Evolutionary conservation across 192 early-diverging fungal species (phyloP).

Genomic region (Endogone sp.): DNA sequence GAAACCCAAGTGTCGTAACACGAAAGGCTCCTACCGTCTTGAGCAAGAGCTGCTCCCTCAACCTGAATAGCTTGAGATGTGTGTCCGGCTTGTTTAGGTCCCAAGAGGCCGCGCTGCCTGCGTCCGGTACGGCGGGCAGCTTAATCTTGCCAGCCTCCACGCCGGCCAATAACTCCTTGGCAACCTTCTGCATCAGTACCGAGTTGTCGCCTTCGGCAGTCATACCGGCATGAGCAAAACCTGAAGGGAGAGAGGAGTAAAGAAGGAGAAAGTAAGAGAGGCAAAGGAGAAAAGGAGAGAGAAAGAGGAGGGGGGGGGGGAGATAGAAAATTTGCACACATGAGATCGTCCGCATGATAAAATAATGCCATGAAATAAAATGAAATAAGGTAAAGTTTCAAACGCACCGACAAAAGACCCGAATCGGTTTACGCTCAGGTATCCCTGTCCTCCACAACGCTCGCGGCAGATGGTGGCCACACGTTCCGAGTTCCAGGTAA

Average conservation of each 20-base stretch:
- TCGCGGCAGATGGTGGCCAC: slow-evolving; percentile 67
- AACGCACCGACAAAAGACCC: slow-evolving; percentile 48
- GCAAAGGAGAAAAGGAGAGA: background rate
- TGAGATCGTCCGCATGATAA: no score
- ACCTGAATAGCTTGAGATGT: slow-evolving; percentile 42
- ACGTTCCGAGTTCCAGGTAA: slow-evolving; percentile 71
- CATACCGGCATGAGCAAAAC: slow-evolving; percentile 74
- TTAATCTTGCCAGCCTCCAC: slow-evolving; percentile 40
- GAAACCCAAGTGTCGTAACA: no score
- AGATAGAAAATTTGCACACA: background rate
- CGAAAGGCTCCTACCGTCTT: slow-evolving; percentile 44
- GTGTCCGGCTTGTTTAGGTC: slow-evolving; percentile 38
- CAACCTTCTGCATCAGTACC: slow-evolving; percentile 74
- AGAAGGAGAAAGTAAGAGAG: background rate
- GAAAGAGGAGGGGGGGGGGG: background rate
- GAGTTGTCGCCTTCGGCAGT: slow-evolving; percentile 80
- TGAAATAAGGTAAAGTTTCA: background rate
- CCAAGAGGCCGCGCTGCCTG: slow-evolving; percentile 37
- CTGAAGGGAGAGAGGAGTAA: background rate
- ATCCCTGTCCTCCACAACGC: slow-evolving; percentile 74
- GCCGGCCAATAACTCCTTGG: slow-evolving; percentile 65
- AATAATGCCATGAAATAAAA: no score
- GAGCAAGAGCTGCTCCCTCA: slow-evolving; percentile 40
- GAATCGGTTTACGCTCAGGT: slow-evolving; percentile 62
- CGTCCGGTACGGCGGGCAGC: slow-evolving; percentile 34